Conservation (phyloP, 2,329 filamentous ascomycete genomes). For the Albophoma yamanashiensis region DNA sequence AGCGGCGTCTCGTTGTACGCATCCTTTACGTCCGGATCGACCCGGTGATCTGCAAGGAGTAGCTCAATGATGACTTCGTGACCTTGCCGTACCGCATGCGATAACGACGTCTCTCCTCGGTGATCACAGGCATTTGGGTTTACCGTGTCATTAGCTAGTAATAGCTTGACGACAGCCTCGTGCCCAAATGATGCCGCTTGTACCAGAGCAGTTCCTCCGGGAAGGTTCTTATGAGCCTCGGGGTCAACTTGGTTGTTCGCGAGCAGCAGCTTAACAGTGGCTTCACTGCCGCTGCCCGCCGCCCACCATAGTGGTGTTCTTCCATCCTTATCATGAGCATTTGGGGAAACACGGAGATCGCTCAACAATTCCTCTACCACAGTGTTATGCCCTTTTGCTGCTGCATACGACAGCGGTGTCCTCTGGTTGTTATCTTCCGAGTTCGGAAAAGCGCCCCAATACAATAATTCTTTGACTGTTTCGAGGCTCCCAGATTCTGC, state of each 20-base stretch:
- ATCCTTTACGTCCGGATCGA: neutral
- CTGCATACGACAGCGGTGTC: neutral
- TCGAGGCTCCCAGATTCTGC: neutral
- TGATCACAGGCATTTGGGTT: neutral
- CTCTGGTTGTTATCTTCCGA: neutral
- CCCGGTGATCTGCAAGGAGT: neutral
- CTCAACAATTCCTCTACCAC: neutral
- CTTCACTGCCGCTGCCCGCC: neutral
- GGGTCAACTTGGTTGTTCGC: neutral
- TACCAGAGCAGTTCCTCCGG: neutral
- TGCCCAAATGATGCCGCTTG: neutral
- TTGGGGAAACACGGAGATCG: neutral
- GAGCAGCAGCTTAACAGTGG: neutral
- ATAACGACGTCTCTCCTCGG: neutral
- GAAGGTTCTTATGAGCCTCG: neutral
- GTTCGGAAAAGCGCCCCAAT: neutral
- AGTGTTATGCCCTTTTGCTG: neutral
- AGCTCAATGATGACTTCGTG: neutral
- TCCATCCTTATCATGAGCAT: neutral
- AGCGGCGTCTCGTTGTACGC: neutral
- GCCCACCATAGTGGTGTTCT: neutral
- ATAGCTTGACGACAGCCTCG: neutral
- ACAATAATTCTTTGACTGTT: neutral
- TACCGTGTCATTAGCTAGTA: neutral
- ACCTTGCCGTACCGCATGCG: neutral